Evolutionary conservation across 805 yeast species (phyloP).

Genomic region (Candida tibetensis): DNA sequence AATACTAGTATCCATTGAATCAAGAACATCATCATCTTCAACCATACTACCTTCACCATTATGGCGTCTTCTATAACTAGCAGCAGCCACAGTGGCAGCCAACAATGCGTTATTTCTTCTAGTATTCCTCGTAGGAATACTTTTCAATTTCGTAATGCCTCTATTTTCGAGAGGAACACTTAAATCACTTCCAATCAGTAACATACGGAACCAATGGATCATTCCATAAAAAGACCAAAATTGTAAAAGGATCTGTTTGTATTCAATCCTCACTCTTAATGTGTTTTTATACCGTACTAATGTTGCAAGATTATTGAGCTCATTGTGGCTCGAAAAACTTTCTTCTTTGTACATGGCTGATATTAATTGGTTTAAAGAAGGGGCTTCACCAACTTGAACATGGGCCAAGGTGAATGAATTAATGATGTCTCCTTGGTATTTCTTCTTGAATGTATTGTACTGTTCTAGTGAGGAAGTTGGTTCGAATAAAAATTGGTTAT

Average conservation of each 20-base stretch:
- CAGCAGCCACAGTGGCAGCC: slow-evolving; percentile 20
- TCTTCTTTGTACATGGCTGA: slow-evolving; percentile 24
- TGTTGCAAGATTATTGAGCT: slow-evolving; percentile 13
- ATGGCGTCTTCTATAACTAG: slow-evolving; percentile 3
- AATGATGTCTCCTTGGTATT: slow-evolving; percentile 22
- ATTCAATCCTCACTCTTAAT: slow-evolving; percentile 38
- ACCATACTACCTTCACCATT: slow-evolving; percentile 1
- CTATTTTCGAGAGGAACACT: slow-evolving; percentile 29
- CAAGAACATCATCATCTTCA: neutral
- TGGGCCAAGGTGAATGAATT: slow-evolving; percentile 31
- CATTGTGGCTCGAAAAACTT: slow-evolving; percentile 6
- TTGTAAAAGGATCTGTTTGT: slow-evolving; percentile 36
- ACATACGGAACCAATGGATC: slow-evolving; percentile 37
- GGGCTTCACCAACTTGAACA: slow-evolving; percentile 36
- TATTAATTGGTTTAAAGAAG: slow-evolving; percentile 25
- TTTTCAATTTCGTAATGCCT: slow-evolving; percentile 21
- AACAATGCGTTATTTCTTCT: slow-evolving; percentile 22
- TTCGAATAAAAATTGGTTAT: slow-evolving; percentile 39
- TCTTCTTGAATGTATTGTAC: slow-evolving; percentile 15
- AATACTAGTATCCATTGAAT: neutral
- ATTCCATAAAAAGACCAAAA: slow-evolving; percentile 42
- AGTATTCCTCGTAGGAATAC: slow-evolving; percentile 21
- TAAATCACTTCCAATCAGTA: slow-evolving; percentile 35
- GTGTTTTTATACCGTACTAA: slow-evolving; percentile 31
- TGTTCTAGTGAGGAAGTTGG: slow-evolving; percentile 23